Conservation (phyloP, 1,139 yeast species). For the Chernovozyma sophiae-reginae region DNA sequence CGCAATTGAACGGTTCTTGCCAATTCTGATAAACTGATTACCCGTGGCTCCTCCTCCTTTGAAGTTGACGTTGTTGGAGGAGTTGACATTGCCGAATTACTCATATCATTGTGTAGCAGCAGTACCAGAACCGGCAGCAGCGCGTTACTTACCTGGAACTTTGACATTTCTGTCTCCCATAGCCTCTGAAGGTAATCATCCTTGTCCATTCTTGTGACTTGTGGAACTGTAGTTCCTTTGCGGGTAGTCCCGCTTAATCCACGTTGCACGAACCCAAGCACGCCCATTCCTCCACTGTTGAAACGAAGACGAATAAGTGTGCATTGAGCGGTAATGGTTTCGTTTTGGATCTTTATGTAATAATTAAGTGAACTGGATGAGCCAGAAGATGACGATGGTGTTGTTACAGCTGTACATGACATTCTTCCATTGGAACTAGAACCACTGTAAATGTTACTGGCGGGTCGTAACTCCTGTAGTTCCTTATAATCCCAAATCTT, state of each 20-base stretch:
- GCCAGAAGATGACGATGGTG: too few species aligned
- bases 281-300: constrained; percentile 19
- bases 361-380: constrained; percentile 12
- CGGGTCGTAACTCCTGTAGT: constrained; percentile 11
- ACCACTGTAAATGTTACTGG: neutral
- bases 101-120: too few species aligned
- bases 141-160: too few species aligned
- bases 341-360: constrained; percentile 34
- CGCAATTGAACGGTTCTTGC: neutral
- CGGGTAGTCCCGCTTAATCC: neutral
- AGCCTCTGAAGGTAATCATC: constrained; percentile 3
- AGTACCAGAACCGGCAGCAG: too few species aligned
- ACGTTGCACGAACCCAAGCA: constrained; percentile 11
- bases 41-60: constrained; percentile 1
- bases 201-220: constrained; percentile 1
- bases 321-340: constrained; percentile 35
- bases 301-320: constrained; percentile 37
- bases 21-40: constrained; percentile 3
- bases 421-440: neutral
- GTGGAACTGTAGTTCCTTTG: neutral
- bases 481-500: constrained; percentile 34
- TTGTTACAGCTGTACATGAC: too few species aligned
- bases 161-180: constrained; percentile 4
- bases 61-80: neutral
- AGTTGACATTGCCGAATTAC: too few species aligned